These are phyloP conservation scores for Cucurbita pepo DNA, from an alignment of 306 rosid species.

Conservation along the genomic window DNA sequence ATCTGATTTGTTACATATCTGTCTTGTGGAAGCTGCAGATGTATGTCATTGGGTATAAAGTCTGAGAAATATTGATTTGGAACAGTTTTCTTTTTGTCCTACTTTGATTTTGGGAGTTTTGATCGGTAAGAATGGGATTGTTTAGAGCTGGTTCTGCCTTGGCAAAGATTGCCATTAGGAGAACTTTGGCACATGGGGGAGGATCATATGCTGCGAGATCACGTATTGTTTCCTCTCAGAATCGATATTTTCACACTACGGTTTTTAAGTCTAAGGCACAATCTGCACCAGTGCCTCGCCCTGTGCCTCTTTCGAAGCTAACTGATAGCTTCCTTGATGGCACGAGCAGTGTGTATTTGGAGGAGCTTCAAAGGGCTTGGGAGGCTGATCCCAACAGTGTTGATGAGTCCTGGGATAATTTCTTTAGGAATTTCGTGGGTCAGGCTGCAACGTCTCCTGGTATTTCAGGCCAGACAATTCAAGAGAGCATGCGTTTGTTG, in stretches of 20 bases:
- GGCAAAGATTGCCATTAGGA: slow-evolving; percentile 57
- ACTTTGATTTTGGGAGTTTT: neutral
- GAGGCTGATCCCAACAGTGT: slow-evolving; percentile 87
- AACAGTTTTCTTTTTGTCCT: neutral
- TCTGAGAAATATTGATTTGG: neutral
- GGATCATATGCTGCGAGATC: slow-evolving; percentile 43
- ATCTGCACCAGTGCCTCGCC: slow-evolving; percentile 61
- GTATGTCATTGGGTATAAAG: neutral
- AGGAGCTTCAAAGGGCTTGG: slow-evolving; percentile 98
- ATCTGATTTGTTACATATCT: neutral
- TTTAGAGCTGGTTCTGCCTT: slow-evolving; percentile 62
- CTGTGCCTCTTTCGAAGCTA: slow-evolving; percentile 83
- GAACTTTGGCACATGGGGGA: slow-evolving; percentile 35
- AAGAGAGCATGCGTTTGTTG: slow-evolving; percentile 92
- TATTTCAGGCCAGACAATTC: slow-evolving; percentile 89
- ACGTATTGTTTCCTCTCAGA: slow-evolving; percentile 33
- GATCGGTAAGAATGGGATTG: slow-evolving; percentile 54
- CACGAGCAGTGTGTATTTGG: slow-evolving; percentile 84
- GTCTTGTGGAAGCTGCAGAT: neutral
- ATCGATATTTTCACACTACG: slow-evolving; percentile 49
- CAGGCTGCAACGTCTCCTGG: slow-evolving; percentile 81
- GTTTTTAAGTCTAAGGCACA: slow-evolving; percentile 39
- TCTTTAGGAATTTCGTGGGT: slow-evolving; percentile 87
- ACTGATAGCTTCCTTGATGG: slow-evolving; percentile 93
- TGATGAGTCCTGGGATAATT: slow-evolving; percentile 96